Evolutionary conservation across 208 protist genomes (phyloP), one percentile per base, ranked within the genome.

Genomic region (Trypanosoma avium): DNA sequence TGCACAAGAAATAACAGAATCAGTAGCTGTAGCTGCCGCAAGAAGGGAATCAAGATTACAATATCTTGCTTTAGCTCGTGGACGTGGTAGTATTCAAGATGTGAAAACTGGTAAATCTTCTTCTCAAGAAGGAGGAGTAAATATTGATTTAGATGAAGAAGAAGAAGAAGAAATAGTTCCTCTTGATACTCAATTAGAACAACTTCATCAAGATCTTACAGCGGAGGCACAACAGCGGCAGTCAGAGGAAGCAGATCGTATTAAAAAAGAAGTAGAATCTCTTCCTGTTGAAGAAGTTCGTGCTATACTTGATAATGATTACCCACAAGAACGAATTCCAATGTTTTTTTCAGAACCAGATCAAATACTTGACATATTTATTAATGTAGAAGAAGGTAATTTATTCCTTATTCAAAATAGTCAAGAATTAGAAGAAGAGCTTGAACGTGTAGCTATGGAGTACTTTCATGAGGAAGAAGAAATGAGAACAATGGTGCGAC

Each of bases 321-420:
- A 93, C 63, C 68, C 83, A 42, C 81, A 88, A 54, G 71, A 83
- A n/a, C 80, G 79, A 15, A 76, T 93, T 54, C 93, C 90, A 12
- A 92, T 97, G 83, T 98, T 93, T 78, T 98, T 98, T 54, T 72
- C 45, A 22, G 79, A 89, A 15, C 94, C 96, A 10, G 80, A 95
- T 45, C 90, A 98, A 65, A 77, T 98, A 26, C 84, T 98, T 19
- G 86, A 97, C 55, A 93, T 97, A 43, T 98, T 98, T 78, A 92
- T 95, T 46, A 93, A 92, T 58, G 88, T 98, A 1, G 95, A 98
- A 74, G 97, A 98, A 61, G 87, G 90, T 21, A 98, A 98, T 50
- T 77, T 98, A 40, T 98, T 98, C 56, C 79, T 98, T 24, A 98
- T 98, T 61, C 95, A 98, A 69, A 98, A 97, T 75, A 96, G 81